A percentile compares a stretch with the other conserved stretches of the same genome.
Conservation (phyloP, 345 rosid genomes). For the Hibiscus syriacus region DNA sequence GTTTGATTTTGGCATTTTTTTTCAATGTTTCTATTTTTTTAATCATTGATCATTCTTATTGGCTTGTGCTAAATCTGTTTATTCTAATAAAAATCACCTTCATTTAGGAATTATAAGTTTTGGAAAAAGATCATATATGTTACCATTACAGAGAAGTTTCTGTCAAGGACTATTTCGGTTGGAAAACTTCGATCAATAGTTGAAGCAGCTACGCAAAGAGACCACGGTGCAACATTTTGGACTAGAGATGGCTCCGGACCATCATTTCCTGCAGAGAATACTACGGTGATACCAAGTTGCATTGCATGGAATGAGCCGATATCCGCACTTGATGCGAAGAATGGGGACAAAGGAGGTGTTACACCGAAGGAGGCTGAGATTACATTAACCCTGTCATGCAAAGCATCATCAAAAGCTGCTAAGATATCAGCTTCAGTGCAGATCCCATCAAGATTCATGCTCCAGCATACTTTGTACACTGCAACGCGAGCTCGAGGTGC, state of each 20-base stretch:
- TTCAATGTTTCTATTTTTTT: neutral
- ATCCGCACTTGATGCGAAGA: constrained; percentile 23
- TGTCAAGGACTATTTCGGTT: constrained; percentile 8
- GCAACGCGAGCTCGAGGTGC: constrained; percentile 60
- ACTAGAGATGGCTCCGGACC: constrained; percentile 21
- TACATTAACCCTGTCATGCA: constrained; percentile 36
- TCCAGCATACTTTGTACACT: constrained; percentile 33
- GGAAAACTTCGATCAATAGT: constrained; percentile 33
- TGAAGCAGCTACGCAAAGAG: constrained; percentile 43
- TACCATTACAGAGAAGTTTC: constrained; percentile 10
- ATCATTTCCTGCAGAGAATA: constrained; percentile 38
- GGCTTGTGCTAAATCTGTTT: neutral
- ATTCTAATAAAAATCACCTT: neutral
- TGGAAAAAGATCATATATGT: neutral
- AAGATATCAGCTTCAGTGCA: constrained; percentile 41
- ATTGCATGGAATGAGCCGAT: constrained; percentile 46
- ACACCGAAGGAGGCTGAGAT: constrained; percentile 42
- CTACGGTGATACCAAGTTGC: constrained; percentile 30
- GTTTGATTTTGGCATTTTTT: neutral
- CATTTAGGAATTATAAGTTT: neutral
- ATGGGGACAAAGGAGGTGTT: constrained; percentile 23
- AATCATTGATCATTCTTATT: neutral
- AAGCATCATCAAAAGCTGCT: constrained; percentile 42
- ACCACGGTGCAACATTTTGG: constrained; percentile 43
- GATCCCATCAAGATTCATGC: neutral